These are phyloP conservation scores for Hanseniaspora meyeri DNA, from an alignment of 805 yeast genomes.

Conservation along the genomic window DNA sequence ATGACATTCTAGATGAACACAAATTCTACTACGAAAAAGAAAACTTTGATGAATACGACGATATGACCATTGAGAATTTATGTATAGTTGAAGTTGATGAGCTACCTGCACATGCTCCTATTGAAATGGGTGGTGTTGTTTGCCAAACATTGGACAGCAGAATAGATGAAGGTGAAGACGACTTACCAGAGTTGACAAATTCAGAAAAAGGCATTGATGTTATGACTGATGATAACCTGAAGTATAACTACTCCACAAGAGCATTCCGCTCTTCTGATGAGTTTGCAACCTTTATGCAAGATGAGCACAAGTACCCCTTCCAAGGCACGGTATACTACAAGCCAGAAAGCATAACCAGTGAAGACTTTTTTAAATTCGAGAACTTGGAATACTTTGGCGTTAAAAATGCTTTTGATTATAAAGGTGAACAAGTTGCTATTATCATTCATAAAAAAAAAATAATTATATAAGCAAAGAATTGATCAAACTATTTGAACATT, in stretches of 20 bases:
- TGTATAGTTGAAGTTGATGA: conserved; percentile 1
- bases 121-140: conserved; percentile 7
- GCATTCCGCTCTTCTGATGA: conserved; percentile 17
- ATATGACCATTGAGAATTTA: not conserved
- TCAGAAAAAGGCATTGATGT: not conserved
- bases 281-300: conserved; percentile 7
- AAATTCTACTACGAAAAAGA: conserved; percentile 3
- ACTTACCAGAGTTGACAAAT: not conserved
- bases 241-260: conserved; percentile 16
- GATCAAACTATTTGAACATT: conserved; percentile 28
- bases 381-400: conserved; percentile 23
- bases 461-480: not conserved
- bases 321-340: conserved; percentile 20
- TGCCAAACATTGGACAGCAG: not conserved
- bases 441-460: conserved; percentile 16
- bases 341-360: conserved; percentile 1
- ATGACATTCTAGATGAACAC: not conserved
- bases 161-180: not conserved
- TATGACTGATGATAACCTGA: not conserved
- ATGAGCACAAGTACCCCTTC: not conserved
- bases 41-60: not conserved
- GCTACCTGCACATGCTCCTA: conserved; percentile 5
- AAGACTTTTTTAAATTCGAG: conserved; percentile 2
- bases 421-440: conserved; percentile 17
- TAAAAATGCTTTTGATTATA: conserved; percentile 20